Evolutionary conservation across 306 rosid genomes (phyloP).

Genomic region (Malus asiatica): DNA sequence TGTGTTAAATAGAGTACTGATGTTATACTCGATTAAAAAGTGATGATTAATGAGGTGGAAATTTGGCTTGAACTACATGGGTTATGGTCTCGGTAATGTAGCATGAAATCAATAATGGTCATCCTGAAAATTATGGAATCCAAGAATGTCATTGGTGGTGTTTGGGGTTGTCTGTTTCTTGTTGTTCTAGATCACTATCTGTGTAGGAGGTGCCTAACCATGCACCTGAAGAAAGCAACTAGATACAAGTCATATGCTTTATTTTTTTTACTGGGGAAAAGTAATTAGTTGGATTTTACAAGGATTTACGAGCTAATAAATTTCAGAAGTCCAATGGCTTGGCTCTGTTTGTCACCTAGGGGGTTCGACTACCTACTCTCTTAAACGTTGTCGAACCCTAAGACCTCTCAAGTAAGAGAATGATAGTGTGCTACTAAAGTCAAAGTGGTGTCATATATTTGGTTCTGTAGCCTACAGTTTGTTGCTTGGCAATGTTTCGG

Average conservation of each 20-base stretch:
- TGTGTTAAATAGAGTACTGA: not conserved
- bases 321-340: not conserved
- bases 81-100: not conserved
- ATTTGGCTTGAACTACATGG: not conserved
- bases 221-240: not conserved
- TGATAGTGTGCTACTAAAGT: no score
- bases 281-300: not conserved
- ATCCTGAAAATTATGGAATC: not conserved
- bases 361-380: not conserved
- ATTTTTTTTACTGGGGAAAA: not conserved
- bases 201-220: not conserved
- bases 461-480: not conserved
- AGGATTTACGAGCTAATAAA: not conserved
- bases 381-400: not conserved
- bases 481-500: not conserved
- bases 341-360: not conserved
- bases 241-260: not conserved
- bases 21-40: not conserved
- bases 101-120: not conserved
- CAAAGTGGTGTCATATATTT: not conserved
- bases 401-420: not conserved
- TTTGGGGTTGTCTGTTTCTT: not conserved
- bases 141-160: not conserved
- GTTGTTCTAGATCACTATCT: not conserved
- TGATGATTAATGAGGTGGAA: not conserved